Evolutionary conservation across 176 grass and related monocot genomes (phyloP), one percentile per base, ranked within the genome.

Genomic region (Elaeis guineensis): DNA sequence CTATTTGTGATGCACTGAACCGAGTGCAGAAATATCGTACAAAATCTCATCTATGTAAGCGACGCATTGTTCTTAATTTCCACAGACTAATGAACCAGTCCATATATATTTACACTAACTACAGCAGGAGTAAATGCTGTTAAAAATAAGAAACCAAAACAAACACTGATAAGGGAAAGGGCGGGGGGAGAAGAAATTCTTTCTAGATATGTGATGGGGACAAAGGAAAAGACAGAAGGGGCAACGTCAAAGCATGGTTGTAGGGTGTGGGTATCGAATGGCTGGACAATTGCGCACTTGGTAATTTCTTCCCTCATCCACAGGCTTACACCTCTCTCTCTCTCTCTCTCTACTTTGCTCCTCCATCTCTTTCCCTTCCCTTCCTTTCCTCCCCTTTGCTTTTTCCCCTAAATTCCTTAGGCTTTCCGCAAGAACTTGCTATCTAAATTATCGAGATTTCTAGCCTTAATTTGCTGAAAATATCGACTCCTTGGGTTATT

Each of bases 141-240:
- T 49, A 5, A 4, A 20, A 44, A 61, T 25, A 30, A 25, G 25
- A n/a, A n/a, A 23, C 22, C 21, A 6, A 23, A 16, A 17, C 3
- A 44, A 44, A 44, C 44, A 11, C 16, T 65, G 62, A 50, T n/a
- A 12, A 29, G 6, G 6, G 53, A 6, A 66, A 17, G 16, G 19
- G 25, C 30, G 3, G 28, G 50, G 6, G 1, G 17, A 17, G 64
- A 35, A 55, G 28, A 54, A 18, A 3, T 19, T 32, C 14, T 67
- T 49, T 65, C 17, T 12, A 17, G 19, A 19, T 67, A n/a, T 55
- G 17, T 12, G 50, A 51, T 30, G 5, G 50, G 64, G 28, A 54
- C 64, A 67, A 20, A 54, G 64, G 51, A 55, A 32, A 55, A 35
- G 50, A 67, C 64, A 67, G 49, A 54, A 52, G 55, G 51, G 20